Evolutionary conservation across 805 yeast genomes (phyloP), one percentile per base, ranked within the genome.

Genomic region (Priceomyces haplophilus): DNA sequence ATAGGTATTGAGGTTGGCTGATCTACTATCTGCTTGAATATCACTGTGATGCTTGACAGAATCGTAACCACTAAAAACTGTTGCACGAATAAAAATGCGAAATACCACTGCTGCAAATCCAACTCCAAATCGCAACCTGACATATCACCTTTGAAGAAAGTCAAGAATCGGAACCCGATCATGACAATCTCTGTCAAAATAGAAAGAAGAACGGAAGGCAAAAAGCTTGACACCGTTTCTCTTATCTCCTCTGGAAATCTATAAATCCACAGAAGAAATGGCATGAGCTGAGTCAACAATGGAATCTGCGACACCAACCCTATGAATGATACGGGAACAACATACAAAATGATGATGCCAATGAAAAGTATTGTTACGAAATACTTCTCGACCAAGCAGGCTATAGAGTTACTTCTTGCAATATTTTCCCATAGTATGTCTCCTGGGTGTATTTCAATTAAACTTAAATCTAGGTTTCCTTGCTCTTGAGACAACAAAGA

Each of bases 51-150:
- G 20, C 96, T 90, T 0, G 93, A 83, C 52, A 95, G 87, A 29
- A 89, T 76, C 0, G 96, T 85, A 2, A 89, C 88, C 19, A 89
- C 91, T 35, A 90, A 61, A 51, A 90, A 89, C 33, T 88, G 77
- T 52, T 90, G 97, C 40, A 89, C 79, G 57, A 86, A 88, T 38
- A 84, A 65, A 55, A 89, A 89, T 0, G 79, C 69, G 61, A 86
- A 90, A 50, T 85, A 75, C 87, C 93, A 85, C 36, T 72, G 68
- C 50, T 88, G 96, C 12, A 84, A 72, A 48, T 83, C 85, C n/a
- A 78, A 41, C 55, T 89, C 89, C 7, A 83, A 61, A 43, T 78
- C 77, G 1, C 83, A 72, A 0, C 82, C 80, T 0, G 90, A 80
- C 31, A 79, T 64, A 25, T 69, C 74, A 3, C 88, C 84, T 48